Evolutionary conservation across 139 green algal genomes (phyloP), one percentile per base, ranked within the genome.

Genomic region (Mesotaenium endlicherianum): DNA sequence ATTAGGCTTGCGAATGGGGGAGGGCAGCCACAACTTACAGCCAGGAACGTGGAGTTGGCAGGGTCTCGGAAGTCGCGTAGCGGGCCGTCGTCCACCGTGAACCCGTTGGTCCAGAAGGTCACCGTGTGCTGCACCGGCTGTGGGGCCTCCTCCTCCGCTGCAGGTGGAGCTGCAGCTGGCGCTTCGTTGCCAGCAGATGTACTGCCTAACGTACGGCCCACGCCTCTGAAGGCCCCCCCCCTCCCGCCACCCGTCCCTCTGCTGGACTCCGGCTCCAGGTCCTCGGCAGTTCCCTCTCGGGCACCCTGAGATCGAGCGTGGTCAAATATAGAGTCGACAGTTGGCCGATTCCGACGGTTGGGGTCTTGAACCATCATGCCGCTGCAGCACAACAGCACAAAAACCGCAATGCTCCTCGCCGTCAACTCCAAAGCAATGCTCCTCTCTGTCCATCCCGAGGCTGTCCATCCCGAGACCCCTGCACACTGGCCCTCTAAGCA

Each of bases 31-130:
- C n/a, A n/a, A 79, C 70, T 8, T 11, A 79, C 70, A 79, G 45
- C 34, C 41, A 92, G 75, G 71, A 92, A 92, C n/a, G 77, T 14
- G 31, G 40, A 20, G 78, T 92, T 92, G 31, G 85, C 84, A 11
- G 88, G 81, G 50, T 92, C 88, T 0, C 88, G 59, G 31, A 90
- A 47, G 8, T 31, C 14, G 6, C 89, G 89, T 47, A 91, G 80
- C 2, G 84, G 83, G 6, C 89, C 89, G n/a, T 92, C 88, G 77
- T 92, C 85, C 14, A 92, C 88, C 30, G 89, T 92, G 86, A 92
- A 92, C 42, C 88, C 87, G 68, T 91, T 91, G 38, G 36, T 20
- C 80, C 81, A 91, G 70, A 91, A 91, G 31, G 67, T 82, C 39
- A 91, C 82, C 1, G 82, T 90, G 59, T 91, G 86, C 16, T 53